Percentiles rank a stretch among this genome's conserved stretches.
Evolutionary conservation across 2,329 filamentous ascomycete species (phyloP).

Genomic region (Epichloe coenophiala): DNA sequence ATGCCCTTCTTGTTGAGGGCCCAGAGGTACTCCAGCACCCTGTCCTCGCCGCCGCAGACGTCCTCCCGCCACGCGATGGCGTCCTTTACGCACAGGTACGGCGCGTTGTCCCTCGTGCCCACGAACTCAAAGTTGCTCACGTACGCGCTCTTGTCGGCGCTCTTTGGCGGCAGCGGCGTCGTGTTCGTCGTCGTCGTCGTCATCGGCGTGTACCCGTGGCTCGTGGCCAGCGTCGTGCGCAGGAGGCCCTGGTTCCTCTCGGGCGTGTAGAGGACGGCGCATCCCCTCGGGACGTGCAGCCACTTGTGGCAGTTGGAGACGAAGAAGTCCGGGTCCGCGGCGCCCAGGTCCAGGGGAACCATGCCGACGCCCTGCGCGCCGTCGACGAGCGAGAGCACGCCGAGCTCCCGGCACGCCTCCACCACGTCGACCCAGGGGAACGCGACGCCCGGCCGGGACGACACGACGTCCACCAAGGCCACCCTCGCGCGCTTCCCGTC

Average conservation of each 20-base stretch:
- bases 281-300: conserved; percentile 69
- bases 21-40: conserved; percentile 50
- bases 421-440: conserved; percentile 65
- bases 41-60: conserved; percentile 59
- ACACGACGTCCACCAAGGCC: conserved; percentile 64
- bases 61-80: conserved; percentile 57
- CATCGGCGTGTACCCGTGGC: conserved; percentile 56
- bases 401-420: conserved; percentile 51
- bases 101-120: conserved; percentile 59
- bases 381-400: conserved; percentile 64
- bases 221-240: conserved; percentile 63
- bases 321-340: conserved; percentile 71
- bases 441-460: conserved; percentile 62
- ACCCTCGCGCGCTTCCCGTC: conserved; percentile 51
- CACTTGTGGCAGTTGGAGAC: conserved; percentile 85
- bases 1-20: conserved; percentile 52
- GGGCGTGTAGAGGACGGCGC: conserved; percentile 71
- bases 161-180: conserved; percentile 28
- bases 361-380: conserved; percentile 78
- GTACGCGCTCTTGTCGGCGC: conserved; percentile 40
- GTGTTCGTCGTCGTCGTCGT: neutral
- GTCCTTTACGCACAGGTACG: conserved; percentile 59
- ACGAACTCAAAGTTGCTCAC: conserved; percentile 62
- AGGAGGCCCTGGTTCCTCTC: conserved; percentile 62
- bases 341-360: conserved; percentile 52